Evolutionary conservation across 2,329 filamentous ascomycete species (phyloP), one percentile per base, ranked within the genome.

Genomic region (Arthroderma sp.): DNA sequence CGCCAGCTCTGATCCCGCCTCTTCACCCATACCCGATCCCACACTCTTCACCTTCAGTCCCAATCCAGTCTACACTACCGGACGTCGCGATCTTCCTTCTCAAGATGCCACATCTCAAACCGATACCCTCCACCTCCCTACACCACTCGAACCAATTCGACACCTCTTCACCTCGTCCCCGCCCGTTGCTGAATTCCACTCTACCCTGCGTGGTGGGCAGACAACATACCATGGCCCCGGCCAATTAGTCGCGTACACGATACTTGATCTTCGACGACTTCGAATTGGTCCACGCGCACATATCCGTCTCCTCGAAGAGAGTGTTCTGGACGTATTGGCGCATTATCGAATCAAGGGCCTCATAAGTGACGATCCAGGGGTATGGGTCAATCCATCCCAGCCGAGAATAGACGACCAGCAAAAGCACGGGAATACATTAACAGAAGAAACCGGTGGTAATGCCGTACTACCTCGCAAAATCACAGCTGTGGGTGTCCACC

Each of bases 171-270:
- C 29, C 7, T 41, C 39, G 4, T 31, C 39, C 34, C 29, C 39
- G 5, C 8, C 39, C 39, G 54, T 60, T 28, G 83, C 82, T 3
- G 68, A 75, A n/a, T 77, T 91, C 54, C 64, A 77, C 37, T 73
- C 80, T 55, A 82, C 85, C 9, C 74, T 79, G n/a, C 80, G 91
- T 44, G 91, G 91, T 49, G 91, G 91, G 0, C 79, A 94, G 52
- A 88, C 86, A 0, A 96, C 91, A 2, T 96, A 94, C 68, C 91
- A 98, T 61, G 91, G 89, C 0, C 91, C 89, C 0, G 89, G 89
- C 0, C 91, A 98, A 62, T 67, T 94, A 40, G 84, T 95, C 32
- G 78, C 88, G n/a, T 98, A 94, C 70, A 86, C 89, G 3, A 77
- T 95, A 42, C 62, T 94, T n/a, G 86, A 94, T 61, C 73, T 96